Evolutionary conservation across 345 rosid genomes (phyloP).

Genomic region (Corymbia maculata): DNA sequence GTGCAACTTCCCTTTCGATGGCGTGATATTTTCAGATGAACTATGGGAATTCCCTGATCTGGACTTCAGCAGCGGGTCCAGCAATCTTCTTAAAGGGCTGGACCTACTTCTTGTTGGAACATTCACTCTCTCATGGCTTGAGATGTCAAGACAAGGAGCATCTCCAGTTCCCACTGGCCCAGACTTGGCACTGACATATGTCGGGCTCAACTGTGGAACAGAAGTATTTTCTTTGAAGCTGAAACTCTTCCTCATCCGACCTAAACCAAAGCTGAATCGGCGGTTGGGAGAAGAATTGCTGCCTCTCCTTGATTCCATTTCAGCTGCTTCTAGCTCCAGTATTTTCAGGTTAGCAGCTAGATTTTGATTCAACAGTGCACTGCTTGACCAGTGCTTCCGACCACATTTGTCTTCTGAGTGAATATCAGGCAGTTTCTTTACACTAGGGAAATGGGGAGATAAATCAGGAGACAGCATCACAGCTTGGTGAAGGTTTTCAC

Average conservation of each 20-base stretch:
- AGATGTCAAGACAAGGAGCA: slow-evolving; percentile 15
- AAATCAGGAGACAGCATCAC: slow-evolving; percentile 18
- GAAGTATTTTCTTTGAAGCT: slow-evolving; percentile 56
- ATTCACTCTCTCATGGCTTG: slow-evolving; percentile 28
- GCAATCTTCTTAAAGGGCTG: slow-evolving; percentile 68
- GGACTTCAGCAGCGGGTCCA: slow-evolving; percentile 62
- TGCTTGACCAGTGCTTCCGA: slow-evolving; percentile 1
- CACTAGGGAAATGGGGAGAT: background rate
- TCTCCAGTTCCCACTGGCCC: slow-evolving; percentile 44
- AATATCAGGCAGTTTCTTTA: background rate
- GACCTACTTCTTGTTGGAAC: slow-evolving; percentile 34
- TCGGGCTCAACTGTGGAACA: slow-evolving; percentile 33
- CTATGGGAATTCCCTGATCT: slow-evolving; percentile 12
- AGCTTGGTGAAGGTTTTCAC: background rate
- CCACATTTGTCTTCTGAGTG: slow-evolving; percentile 8
- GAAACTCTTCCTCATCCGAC: slow-evolving; percentile 68
- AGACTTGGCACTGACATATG: slow-evolving; percentile 39
- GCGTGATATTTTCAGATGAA: slow-evolving; percentile 25
- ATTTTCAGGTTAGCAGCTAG: slow-evolving; percentile 21
- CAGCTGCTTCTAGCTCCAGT: slow-evolving; percentile 31
- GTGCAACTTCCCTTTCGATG: slow-evolving; percentile 23
- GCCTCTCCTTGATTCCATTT: slow-evolving; percentile 23
- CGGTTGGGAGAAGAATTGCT: slow-evolving; percentile 50
- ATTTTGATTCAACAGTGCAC: slow-evolving; percentile 5
- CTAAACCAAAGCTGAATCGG: slow-evolving; percentile 74